Evolutionary conservation across 768 basidiomycete species (phyloP), one percentile per base, ranked within the genome.

Genomic region (Trametes gibbosa): DNA sequence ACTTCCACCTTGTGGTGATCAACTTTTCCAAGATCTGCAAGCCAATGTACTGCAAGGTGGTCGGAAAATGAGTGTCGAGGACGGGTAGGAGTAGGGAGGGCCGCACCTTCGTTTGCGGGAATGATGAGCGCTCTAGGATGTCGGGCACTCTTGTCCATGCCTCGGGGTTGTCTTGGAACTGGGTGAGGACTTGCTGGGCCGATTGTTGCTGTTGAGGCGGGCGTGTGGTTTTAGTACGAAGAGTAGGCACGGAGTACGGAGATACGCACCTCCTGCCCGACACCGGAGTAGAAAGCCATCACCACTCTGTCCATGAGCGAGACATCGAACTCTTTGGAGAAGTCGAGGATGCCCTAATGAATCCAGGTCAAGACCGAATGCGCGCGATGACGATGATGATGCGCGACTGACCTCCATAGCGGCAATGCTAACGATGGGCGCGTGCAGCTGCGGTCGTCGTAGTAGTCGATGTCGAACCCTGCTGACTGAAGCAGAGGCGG

Each of bases 111-210:
- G 86, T 84, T 75, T 98, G 95, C 25, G 88, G 85, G 72, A 88
- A 95, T 12, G 81, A 78, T 0, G 93, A 90, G 50, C 81, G 80
- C 68, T 97, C 94, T 59, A 99, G 79, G 66, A 99, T 90, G 60
- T 90, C 89, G 40, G 97, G 97, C 7, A 98, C 97, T 72, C 91
- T 83, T 63, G 95, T 95, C 97, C 97, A 99, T 35, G 95, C 87
- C 59, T 98, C 96, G 17, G 92, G 90, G 72, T 94, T 82, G 61
- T 99, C 97, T 74, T 98, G 95, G 69, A 99, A 89, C 71, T 95
- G 95, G 8, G 96, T 97, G 65, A 99, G 82, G 62, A 93, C 81
- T 72, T 90, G 89, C 75, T 98, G 96, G 16, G 96, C 96, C 72
- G 87, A 73, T 85, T 91, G 89, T 91, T 95, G 95, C 95, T 98